Percentiles rank a stretch among this genome's conserved stretches.
phyloP scores from a whole-genome alignment of 805 yeast species.

The Sugiyamaella qingdaonensis region DNA sequence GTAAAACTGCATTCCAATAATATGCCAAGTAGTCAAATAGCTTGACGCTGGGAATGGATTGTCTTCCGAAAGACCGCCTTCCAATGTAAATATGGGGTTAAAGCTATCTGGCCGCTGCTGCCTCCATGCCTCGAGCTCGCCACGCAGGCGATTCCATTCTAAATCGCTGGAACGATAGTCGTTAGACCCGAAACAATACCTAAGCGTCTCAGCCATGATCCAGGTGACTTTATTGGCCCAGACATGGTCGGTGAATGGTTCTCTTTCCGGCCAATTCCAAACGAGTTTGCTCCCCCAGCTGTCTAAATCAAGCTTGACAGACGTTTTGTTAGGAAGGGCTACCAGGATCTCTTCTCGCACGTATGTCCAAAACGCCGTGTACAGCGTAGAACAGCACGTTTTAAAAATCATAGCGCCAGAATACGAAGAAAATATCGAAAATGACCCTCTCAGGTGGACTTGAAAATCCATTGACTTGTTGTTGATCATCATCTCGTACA shows the following conservation, averaged over 20 bases:
- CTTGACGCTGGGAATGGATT: constrained; percentile 4
- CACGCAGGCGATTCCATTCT: neutral
- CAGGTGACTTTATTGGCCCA: constrained; percentile 1
- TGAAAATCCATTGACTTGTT: constrained; percentile 1
- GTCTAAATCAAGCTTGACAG: neutral
- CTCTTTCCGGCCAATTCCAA: neutral
- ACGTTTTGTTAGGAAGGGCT: neutral
- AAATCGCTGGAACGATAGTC: neutral
- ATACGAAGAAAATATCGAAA: constrained; percentile 1
- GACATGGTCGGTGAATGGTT: neutral
- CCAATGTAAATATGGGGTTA: neutral
- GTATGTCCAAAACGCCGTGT: constrained; percentile 1
- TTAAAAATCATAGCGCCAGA: neutral
- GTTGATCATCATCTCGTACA: constrained; percentile 4
- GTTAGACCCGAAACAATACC: neutral
- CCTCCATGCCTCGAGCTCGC: neutral
- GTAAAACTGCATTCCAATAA: constrained; percentile 4
- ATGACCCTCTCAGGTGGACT: neutral
- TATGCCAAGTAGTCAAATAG: constrained; percentile 2
- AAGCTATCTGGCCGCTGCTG: constrained; percentile 3
- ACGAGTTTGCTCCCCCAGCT: neutral
- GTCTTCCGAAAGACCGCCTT: neutral
- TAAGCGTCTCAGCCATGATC: neutral
- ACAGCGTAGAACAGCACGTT: neutral
- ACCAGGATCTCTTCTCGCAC: neutral